phyloP scores from a whole-genome alignment of 345 rosid species.

The Gynandropsis gynandra region DNA sequence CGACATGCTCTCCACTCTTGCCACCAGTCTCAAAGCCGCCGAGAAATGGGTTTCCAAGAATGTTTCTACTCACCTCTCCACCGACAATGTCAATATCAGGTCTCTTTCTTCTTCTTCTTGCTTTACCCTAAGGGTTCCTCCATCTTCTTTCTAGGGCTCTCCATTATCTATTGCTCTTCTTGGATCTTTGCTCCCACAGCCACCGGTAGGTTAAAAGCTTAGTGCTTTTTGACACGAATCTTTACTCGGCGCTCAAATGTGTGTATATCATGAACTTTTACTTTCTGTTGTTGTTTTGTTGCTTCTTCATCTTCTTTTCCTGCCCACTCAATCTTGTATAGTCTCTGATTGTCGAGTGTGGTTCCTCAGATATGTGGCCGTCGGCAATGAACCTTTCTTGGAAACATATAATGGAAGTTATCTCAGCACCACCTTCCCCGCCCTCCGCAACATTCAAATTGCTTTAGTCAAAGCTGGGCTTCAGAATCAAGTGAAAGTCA shows the following conservation, averaged over 20 bases:
- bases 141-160: constrained; percentile 16
- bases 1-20: constrained; percentile 68
- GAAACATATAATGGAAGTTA: constrained; percentile 67
- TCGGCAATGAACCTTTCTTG: constrained; percentile 91
- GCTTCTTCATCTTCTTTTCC: too few relatives aligned
- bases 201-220: too few relatives aligned
- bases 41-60: constrained; percentile 90
- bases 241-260: too few relatives aligned
- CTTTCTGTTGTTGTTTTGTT: too few relatives aligned
- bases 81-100: constrained; percentile 74
- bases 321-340: too few relatives aligned
- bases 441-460: constrained; percentile 64
- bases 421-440: constrained; percentile 62
- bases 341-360: too few relatives aligned
- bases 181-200: too few relatives aligned
- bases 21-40: constrained; percentile 65
- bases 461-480: constrained; percentile 79
- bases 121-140: constrained; percentile 12
- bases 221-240: too few relatives aligned
- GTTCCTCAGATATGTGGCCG: constrained; percentile 75
- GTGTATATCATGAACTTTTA: too few relatives aligned
- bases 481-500: constrained; percentile 64
- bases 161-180: background rate
- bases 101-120: constrained; percentile 14
- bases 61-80: constrained; percentile 54